Evolutionary conservation across 371 early-diverging fungal species (phyloP), one percentile per base, ranked within the genome.

Genomic region (Polyrhizophydium stewartii): DNA sequence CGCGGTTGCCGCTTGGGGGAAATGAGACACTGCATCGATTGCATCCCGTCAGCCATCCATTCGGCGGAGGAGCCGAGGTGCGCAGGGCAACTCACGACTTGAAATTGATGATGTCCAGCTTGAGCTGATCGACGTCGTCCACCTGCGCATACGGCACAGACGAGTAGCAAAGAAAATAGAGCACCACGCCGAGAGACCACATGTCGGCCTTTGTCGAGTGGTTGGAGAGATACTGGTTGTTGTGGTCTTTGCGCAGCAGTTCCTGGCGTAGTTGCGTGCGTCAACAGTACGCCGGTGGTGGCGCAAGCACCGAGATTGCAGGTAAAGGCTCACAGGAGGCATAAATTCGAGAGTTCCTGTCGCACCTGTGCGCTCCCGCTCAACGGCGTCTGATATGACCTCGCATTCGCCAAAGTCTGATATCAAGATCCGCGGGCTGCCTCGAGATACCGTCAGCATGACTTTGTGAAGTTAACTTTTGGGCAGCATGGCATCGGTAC

Each of bases 381-480:
- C 79, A 28, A 38, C 45, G 37, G 3, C 51, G 17, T 68, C 69
- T 31, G 61, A 85, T 13, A 77, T 53, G 38, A 89, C 83, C 67
- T 94, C 96, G 73, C 97, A 96, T 66, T 96, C 97, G 56, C 97
- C 97, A 83, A 96, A 96, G 73, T 96, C 97, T 0, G 94, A 90
- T 10, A 97, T 88, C 45, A 96, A 70, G 0, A 96, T 79, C 5
- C 89, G 81, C 1, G 97, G 97, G 31, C 83, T 85, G 63, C 22
- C 9, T 19, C 10, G 10, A 37, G 16, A 37, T 37, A 31, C 2
- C 16, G 28, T 19, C n/a, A 47, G 21, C n/a, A 59, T 32, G 47
- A 16, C 5, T n/a, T 13, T 24, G 24, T 22, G 45, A 32, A 7
- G n/a, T 31, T 16, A 61, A 16, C 32, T 41, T 17, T 58, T 30